Conservation (phyloP, 2,329 filamentous ascomycete species). For the Colletotrichum abscissum region DNA sequence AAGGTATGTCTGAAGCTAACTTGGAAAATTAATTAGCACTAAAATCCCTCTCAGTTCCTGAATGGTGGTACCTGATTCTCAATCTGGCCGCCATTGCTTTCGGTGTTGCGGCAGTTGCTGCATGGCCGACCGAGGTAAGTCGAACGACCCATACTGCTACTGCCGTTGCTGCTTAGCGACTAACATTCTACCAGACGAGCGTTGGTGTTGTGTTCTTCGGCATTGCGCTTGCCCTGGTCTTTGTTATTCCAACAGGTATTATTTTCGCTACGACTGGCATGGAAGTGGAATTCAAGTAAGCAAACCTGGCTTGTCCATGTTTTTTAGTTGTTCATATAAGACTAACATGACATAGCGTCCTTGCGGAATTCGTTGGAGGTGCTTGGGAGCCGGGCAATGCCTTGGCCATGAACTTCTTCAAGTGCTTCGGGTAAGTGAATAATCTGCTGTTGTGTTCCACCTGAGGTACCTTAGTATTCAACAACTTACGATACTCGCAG, state of each 20-base stretch:
- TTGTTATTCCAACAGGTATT: constrained; percentile 57
- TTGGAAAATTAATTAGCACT: not conserved
- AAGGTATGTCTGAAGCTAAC: constrained; percentile 37
- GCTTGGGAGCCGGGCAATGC: constrained; percentile 26
- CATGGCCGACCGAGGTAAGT: constrained; percentile 49
- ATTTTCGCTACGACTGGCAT: constrained; percentile 56
- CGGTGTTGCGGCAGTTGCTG: constrained; percentile 48
- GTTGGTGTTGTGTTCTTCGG: constrained; percentile 56
- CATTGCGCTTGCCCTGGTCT: constrained; percentile 52
- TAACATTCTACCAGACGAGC: constrained; percentile 45
- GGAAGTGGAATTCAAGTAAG: constrained; percentile 41
- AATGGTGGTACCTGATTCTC: constrained; percentile 57
- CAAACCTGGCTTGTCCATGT: too few relatives aligned
- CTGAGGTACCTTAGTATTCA: too few relatives aligned
- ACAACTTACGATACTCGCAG: constrained; percentile 17
- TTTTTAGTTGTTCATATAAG: too few relatives aligned
- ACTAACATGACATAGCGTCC: constrained; percentile 33
- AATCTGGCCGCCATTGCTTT: constrained; percentile 45
- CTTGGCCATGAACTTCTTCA: constrained; percentile 30
- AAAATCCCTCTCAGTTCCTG: constrained; percentile 45
- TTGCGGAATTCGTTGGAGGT: constrained; percentile 33
- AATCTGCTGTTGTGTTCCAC: too few relatives aligned
- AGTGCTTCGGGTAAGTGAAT: constrained; percentile 42
- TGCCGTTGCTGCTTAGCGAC: not conserved
- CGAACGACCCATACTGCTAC: too few relatives aligned